phyloP scores from a whole-genome alignment of 1,139 yeast genomes.

The Lodderomyces margitis region DNA sequence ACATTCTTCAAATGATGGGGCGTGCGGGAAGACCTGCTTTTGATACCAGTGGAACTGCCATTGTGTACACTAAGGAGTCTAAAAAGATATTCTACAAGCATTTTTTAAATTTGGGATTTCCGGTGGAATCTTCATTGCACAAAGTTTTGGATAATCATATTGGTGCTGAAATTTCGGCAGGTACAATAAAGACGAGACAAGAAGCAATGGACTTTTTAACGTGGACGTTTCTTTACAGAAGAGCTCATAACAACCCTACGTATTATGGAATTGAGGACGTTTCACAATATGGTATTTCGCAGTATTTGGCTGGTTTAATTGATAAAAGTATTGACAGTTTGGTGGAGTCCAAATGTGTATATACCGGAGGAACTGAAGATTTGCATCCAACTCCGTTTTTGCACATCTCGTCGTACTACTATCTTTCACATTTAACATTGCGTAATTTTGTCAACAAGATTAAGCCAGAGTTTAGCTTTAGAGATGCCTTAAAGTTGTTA shows the following conservation, averaged over 20 bases:
- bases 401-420: slow-evolving; percentile 86
- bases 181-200: slow-evolving; percentile 77
- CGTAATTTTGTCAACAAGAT: slow-evolving; percentile 61
- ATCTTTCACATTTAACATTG: slow-evolving; percentile 87
- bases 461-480: slow-evolving; percentile 50
- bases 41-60: slow-evolving; percentile 94
- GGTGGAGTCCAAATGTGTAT: slow-evolving; percentile 70
- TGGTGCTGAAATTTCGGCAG: slow-evolving; percentile 94
- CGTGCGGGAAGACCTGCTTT: slow-evolving; percentile 97
- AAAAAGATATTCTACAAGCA: slow-evolving; percentile 93
- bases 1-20: slow-evolving; percentile 87
- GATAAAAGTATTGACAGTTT: slow-evolving; percentile 70
- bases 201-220: slow-evolving; percentile 91
- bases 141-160: slow-evolving; percentile 90
- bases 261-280: slow-evolving; percentile 85
- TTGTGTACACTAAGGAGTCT: slow-evolving; percentile 88
- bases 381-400: slow-evolving; percentile 76
- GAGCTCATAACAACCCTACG: slow-evolving; percentile 95
- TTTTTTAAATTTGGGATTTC: slow-evolving; percentile 92
- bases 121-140: slow-evolving; percentile 94
- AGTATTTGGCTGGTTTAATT: slow-evolving; percentile 69
- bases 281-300: slow-evolving; percentile 62
- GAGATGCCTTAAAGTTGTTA: slow-evolving; percentile 69
- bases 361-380: slow-evolving; percentile 47
- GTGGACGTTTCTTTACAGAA: slow-evolving; percentile 91